phyloP scores from a whole-genome alignment of 441 rosid genomes.

The Biscutella laevigata region DNA sequence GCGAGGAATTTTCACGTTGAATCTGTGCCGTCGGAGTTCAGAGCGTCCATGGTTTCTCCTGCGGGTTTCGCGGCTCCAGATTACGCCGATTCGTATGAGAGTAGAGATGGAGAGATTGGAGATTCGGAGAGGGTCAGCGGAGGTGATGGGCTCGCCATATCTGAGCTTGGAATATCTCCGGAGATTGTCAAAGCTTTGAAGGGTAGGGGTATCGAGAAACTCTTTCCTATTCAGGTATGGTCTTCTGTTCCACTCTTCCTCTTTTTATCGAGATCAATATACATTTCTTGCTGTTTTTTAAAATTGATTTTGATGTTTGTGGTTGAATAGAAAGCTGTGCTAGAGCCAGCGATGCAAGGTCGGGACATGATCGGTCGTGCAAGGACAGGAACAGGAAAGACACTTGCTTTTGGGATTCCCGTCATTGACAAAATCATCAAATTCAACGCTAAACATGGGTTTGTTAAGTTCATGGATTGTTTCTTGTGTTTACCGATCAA shows the following conservation, averaged over 20 bases:
- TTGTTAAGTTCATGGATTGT: constrained; percentile 29
- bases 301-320: too few species aligned
- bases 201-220: constrained; percentile 46
- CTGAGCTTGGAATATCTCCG: constrained; percentile 62
- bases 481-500: background rate
- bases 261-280: background rate
- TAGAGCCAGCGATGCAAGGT: constrained; percentile 95
- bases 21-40: constrained; percentile 36
- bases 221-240: constrained; percentile 78
- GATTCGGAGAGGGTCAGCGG: constrained; percentile 15
- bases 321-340: constrained; percentile 61
- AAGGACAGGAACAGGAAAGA: constrained; percentile 95
- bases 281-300: background rate
- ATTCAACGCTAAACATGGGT: constrained; percentile 83
- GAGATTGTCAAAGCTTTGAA: constrained; percentile 72
- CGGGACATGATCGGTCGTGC: constrained; percentile 89
- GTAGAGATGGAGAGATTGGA: constrained; percentile 34
- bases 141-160: constrained; percentile 69
- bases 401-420: constrained; percentile 97
- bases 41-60: constrained; percentile 29
- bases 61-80: constrained; percentile 36
- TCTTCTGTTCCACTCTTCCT: background rate
- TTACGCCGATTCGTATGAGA: constrained; percentile 40
- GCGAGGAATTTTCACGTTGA: constrained; percentile 44
- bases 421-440: constrained; percentile 64